Percentiles rank a stretch among this genome's conserved stretches.
phyloP scores from a whole-genome alignment of 2,329 filamentous ascomycete genomes.

The Trichoderma sp. region DNA sequence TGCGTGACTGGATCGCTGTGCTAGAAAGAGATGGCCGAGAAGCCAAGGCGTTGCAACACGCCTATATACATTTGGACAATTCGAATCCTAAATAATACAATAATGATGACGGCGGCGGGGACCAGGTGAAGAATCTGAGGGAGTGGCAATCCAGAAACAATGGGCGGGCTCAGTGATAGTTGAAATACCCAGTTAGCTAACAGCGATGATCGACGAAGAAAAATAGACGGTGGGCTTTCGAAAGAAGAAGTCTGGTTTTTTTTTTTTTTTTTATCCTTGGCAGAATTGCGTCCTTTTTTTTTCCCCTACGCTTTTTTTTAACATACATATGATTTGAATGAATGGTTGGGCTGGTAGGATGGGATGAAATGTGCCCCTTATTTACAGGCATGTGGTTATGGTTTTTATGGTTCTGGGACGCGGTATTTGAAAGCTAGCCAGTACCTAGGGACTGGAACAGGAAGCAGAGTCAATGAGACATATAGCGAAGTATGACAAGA shows the following conservation, averaged over 20 bases:
- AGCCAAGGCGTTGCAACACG: slow-evolving; percentile 62
- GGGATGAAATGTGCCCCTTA: background rate
- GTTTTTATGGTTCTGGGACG: background rate
- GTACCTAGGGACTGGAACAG: background rate
- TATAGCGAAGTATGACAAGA: background rate
- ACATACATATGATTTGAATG: background rate
- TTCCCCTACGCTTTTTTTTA: slow-evolving; percentile 37
- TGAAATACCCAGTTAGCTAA: slow-evolving; percentile 40
- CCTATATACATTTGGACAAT: slow-evolving; percentile 57
- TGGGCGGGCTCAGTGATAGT: slow-evolving; percentile 20
- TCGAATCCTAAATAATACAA: slow-evolving; percentile 48
- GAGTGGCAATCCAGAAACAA: background rate
- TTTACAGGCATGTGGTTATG: background rate
- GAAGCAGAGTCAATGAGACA: background rate
- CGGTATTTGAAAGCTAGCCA: background rate
- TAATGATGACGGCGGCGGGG: slow-evolving; percentile 21
- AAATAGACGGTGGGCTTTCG: slow-evolving; percentile 6
- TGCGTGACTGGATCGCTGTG: slow-evolving; percentile 79
- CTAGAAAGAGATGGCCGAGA: slow-evolving; percentile 79
- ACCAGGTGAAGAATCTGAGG: slow-evolving; percentile 26
- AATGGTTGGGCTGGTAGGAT: background rate
- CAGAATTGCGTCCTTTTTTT: slow-evolving; percentile 32
- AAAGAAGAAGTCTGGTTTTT: background rate
- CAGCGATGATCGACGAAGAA: background rate
- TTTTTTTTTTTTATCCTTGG: slow-evolving; percentile 35